Percentiles rank a stretch among this genome's conserved stretches.
These are phyloP conservation scores for Amanita jacksonii DNA, from an alignment of 768 basidiomycete species.

Conservation along the genomic window DNA sequence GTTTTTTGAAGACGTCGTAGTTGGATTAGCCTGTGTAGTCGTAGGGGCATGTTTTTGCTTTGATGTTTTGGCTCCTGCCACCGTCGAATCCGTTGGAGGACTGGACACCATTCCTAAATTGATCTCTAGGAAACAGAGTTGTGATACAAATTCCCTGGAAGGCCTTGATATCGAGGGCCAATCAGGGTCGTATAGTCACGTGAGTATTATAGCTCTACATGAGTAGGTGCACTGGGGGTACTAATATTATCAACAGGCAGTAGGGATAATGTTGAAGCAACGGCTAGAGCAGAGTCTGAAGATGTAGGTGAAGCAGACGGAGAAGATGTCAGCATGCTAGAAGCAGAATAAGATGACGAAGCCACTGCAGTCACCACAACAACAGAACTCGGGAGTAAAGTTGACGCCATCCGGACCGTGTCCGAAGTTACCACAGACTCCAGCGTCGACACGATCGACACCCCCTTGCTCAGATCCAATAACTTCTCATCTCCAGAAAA, in stretches of 20 bases:
- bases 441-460: background rate
- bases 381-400: background rate
- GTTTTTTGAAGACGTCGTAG: too few species aligned
- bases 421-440: too few species aligned
- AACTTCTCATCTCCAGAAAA: constrained; percentile 13
- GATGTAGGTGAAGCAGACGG: background rate
- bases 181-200: background rate
- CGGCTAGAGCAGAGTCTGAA: background rate
- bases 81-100: too few species aligned
- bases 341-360: background rate
- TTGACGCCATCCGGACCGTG: background rate
- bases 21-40: too few species aligned
- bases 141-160: too few species aligned
- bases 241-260: background rate
- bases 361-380: too few species aligned
- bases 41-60: too few species aligned
- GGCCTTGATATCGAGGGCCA: too few species aligned
- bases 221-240: background rate
- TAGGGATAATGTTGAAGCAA: background rate
- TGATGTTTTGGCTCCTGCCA: too few species aligned
- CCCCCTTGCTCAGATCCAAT: background rate
- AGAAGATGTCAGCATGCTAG: background rate
- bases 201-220: background rate
- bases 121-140: too few species aligned
- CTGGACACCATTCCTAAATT: too few species aligned